Evolutionary conservation across 2,329 filamentous ascomycete species (phyloP).

Genomic region (Scedosporium apiospermum): DNA sequence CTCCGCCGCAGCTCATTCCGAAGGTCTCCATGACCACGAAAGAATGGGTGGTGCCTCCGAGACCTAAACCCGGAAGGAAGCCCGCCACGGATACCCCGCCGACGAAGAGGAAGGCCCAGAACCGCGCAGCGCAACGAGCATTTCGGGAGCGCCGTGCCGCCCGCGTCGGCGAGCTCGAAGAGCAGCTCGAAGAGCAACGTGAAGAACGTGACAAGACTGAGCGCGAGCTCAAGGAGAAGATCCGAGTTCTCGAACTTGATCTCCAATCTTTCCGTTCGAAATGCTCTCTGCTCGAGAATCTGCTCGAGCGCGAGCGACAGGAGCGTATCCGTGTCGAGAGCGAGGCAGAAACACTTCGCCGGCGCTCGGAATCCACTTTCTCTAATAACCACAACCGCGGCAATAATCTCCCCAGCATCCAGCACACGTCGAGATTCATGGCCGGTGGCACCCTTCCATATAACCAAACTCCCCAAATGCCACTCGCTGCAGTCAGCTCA

Average conservation of each 20-base stretch:
- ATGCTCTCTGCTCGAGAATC: constrained; percentile 53
- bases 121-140: constrained; percentile 80
- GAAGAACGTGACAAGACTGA: constrained; percentile 48
- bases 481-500: background rate
- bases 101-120: constrained; percentile 90
- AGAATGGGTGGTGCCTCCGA: constrained; percentile 78
- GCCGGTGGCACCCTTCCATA: background rate
- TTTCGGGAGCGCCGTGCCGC: constrained; percentile 83
- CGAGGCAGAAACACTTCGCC: constrained; percentile 25
- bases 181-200: constrained; percentile 53
- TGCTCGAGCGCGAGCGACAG: constrained; percentile 49
- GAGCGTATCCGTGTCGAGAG: constrained; percentile 34
- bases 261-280: constrained; percentile 55
- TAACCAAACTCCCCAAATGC: background rate
- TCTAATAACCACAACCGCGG: constrained; percentile 8
- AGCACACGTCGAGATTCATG: background rate
- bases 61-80: constrained; percentile 86
- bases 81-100: constrained; percentile 87
- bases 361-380: constrained; percentile 15
- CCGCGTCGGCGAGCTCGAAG: constrained; percentile 67
- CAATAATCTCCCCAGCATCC: constrained; percentile 9
- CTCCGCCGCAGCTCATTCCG: constrained; percentile 16
- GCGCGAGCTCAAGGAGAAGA: constrained; percentile 46
- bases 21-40: constrained; percentile 61
- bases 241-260: constrained; percentile 52